These are phyloP conservation scores for Pyropia yezoensis DNA, from an alignment of 23 red algal species.

Conservation along the genomic window DNA sequence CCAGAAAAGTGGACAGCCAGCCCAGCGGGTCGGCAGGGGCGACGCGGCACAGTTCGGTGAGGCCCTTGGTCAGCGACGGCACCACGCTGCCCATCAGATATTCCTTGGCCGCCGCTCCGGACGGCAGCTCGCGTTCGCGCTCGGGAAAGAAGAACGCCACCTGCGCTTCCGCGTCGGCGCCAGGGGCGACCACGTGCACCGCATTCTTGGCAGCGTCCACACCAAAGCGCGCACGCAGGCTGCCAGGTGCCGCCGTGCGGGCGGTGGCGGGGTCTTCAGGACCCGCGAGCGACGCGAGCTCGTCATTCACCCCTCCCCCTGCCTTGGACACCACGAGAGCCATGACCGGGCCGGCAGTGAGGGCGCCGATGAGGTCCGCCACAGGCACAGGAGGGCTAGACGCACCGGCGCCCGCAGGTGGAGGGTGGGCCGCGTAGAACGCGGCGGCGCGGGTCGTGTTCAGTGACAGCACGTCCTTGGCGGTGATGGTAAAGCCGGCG, in stretches of 20 bases:
- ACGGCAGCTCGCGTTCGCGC: slow-evolving; percentile 1
- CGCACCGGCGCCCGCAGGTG: too few relatives aligned
- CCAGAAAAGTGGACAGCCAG: slow-evolving; percentile 35
- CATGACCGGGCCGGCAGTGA: slow-evolving; percentile 37
- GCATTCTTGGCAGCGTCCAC: slow-evolving; percentile 54
- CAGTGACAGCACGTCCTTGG: slow-evolving; percentile 17
- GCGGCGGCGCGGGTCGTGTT: slow-evolving; percentile 38
- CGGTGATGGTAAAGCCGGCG: slow-evolving; percentile 39
- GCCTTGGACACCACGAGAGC: slow-evolving; percentile 64
- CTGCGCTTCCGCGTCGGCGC: slow-evolving; percentile 26
- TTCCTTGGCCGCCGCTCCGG: slow-evolving; percentile 62
- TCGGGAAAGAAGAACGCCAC: slow-evolving; percentile 60
- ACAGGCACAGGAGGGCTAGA: not conserved
- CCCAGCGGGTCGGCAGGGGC: slow-evolving; percentile 66
- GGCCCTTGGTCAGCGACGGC: slow-evolving; percentile 55
- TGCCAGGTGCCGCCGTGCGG: slow-evolving; percentile 43
- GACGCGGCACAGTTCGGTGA: slow-evolving; percentile 73
- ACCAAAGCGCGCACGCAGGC: slow-evolving; percentile 66
- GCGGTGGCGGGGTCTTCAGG: slow-evolving; percentile 54
- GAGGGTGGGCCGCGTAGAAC: slow-evolving; percentile 54
- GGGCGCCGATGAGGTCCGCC: slow-evolving; percentile 36
- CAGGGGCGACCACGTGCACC: slow-evolving; percentile 37
- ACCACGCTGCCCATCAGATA: slow-evolving; percentile 64
- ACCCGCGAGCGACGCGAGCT: slow-evolving; percentile 44
- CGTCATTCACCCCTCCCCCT: slow-evolving; percentile 12